These are phyloP conservation scores for Echria macrotheca DNA, from an alignment of 495 filamentous ascomycete genomes.

Conservation along the genomic window DNA sequence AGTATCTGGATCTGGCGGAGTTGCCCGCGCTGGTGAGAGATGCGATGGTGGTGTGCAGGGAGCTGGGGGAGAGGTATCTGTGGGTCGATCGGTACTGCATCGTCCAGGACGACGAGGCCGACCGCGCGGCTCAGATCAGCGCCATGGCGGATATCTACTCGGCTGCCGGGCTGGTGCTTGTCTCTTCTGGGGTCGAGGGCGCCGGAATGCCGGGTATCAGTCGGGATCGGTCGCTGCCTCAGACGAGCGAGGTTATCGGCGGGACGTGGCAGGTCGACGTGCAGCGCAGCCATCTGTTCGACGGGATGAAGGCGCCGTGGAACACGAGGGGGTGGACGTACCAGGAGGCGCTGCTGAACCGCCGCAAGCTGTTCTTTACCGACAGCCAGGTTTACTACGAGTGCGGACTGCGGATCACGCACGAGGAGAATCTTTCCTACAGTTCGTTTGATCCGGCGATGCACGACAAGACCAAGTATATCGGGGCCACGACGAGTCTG, in stretches of 20 bases:
- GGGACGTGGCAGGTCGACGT: conserved; percentile 11
- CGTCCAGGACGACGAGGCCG: background rate
- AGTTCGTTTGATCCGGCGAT: background rate
- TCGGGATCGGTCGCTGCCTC: background rate
- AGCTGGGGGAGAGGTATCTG: background rate
- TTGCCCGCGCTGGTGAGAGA: background rate
- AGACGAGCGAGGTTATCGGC: conserved; percentile 2
- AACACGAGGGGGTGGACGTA: conserved; percentile 32
- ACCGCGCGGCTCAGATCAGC: background rate
- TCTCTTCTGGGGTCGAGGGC: background rate
- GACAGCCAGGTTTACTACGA: conserved; percentile 30
- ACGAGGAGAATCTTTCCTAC: background rate
- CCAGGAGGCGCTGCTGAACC: conserved; percentile 31
- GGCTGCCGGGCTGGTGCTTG: background rate
- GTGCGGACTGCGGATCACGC: conserved; percentile 12
- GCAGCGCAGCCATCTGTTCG: conserved; percentile 12
- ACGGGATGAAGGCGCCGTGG: conserved; percentile 17
- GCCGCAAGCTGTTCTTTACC: conserved; percentile 29
- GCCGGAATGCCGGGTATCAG: background rate
- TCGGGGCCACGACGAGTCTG: background rate
- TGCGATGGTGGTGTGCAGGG: background rate
- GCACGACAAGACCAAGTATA: background rate
- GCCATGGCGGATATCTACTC: background rate
- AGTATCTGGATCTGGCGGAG: background rate
- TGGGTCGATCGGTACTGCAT: background rate